A percentile compares a stretch with the other conserved stretches of the same genome.
These are phyloP conservation scores for Eucalyptus grandis DNA, from an alignment of 345 rosid species.

Conservation along the genomic window DNA sequence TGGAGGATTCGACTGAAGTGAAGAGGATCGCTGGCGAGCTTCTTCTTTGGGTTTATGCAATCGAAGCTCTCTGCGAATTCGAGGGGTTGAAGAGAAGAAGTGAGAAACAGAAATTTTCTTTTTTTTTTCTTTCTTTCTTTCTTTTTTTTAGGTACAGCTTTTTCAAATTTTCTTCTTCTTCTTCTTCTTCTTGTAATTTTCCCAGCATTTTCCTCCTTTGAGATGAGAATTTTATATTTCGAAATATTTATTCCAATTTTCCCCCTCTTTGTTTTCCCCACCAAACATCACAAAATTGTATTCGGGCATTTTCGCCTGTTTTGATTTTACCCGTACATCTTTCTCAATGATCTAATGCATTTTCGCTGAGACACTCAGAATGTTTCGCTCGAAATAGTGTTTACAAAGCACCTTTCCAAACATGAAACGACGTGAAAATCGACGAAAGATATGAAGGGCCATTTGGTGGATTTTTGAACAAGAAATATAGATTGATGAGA, in stretches of 20 bases:
- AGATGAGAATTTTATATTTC: no score
- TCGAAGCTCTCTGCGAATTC: neutral
- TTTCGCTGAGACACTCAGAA: accelerated
- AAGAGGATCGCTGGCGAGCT: neutral
- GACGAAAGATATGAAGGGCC: accelerated
- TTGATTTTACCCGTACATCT: accelerated
- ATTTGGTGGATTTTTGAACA: no score
- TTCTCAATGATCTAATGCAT: accelerated
- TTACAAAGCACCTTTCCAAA: accelerated
- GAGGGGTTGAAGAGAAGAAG: neutral
- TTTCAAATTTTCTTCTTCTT: neutral
- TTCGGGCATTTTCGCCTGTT: accelerated
- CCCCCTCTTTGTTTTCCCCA: no score
- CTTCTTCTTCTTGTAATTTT: neutral
- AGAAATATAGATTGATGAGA: accelerated
- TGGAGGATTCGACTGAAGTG: neutral
- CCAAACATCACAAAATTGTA: neutral
- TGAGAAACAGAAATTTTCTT: neutral
- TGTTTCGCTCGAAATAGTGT: accelerated
- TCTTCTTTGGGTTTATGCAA: neutral
- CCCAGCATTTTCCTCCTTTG: neutral
- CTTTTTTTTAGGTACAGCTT: neutral
- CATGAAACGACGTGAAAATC: accelerated
- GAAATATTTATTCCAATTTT: neutral
- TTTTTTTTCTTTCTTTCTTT: accelerated